phyloP scores from a whole-genome alignment of 1,139 yeast genomes.

The Taiozyma onychis region DNA sequence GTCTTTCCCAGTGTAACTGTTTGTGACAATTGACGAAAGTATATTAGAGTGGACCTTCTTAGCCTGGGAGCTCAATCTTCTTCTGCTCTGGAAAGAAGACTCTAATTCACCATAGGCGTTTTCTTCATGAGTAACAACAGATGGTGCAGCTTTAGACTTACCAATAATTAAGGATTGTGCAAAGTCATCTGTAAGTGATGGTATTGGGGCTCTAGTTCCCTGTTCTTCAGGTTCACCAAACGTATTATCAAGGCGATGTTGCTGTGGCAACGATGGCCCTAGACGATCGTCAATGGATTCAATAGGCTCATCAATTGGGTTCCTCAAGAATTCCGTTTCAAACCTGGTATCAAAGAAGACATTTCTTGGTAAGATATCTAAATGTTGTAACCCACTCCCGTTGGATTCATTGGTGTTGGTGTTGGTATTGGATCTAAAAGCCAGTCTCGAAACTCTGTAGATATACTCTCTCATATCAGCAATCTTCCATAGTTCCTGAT shows the following conservation, averaged over 20 bases:
- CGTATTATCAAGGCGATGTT: not conserved
- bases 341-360: conserved; percentile 60
- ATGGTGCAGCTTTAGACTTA: conserved; percentile 38
- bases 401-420: conserved; percentile 2
- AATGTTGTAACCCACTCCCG: conserved; percentile 24
- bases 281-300: conserved; percentile 19
- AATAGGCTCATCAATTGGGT: conserved; percentile 18
- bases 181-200: conserved; percentile 9
- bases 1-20: conserved; percentile 64
- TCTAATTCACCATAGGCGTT: conserved; percentile 61
- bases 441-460: conserved; percentile 43
- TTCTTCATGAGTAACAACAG: conserved; percentile 40
- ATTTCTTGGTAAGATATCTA: conserved; percentile 50
- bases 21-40: conserved; percentile 26
- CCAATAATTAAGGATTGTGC: conserved; percentile 29
- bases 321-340: conserved; percentile 34
- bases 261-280: conserved; percentile 1
- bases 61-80: conserved; percentile 11
- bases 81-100: conserved; percentile 18
- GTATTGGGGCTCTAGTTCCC: conserved; percentile 4
- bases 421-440: conserved; percentile 7
- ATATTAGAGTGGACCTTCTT: conserved; percentile 9
- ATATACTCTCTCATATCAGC: conserved; percentile 65
- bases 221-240: conserved; percentile 7
- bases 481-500: conserved; percentile 79